Percentiles rank a stretch among this genome's conserved stretches.
Evolutionary conservation across 495 filamentous ascomycete species (phyloP).

Genomic region (Cenococcum geophilum): DNA sequence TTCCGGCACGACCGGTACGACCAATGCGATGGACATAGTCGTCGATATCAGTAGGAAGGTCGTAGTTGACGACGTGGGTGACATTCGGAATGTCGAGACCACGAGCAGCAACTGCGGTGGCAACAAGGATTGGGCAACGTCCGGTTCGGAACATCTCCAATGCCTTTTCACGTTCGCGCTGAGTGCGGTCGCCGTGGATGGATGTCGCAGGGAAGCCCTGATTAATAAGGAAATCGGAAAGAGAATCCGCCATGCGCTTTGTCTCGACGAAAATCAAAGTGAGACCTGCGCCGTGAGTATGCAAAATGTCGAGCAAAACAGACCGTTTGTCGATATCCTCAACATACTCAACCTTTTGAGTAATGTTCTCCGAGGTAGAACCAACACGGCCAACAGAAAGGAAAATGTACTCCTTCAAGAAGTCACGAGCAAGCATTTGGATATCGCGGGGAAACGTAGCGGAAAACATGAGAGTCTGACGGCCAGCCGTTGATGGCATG

Average conservation of each 20-base stretch:
- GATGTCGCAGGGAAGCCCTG: constrained; percentile 95
- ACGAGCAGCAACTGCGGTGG: constrained; percentile 95
- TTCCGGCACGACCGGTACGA: constrained; percentile 99
- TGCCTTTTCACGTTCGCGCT: constrained; percentile 97
- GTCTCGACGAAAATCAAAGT: constrained; percentile 99
- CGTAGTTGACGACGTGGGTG: constrained; percentile 98
- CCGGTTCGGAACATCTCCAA: constrained; percentile 92
- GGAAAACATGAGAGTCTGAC: constrained; percentile 99
- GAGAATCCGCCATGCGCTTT: constrained; percentile 97
- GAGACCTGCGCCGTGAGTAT: constrained; percentile 85
- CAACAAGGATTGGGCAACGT: constrained; percentile 91
- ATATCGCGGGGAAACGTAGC: constrained; percentile 98
- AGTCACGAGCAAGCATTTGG: constrained; percentile 96
- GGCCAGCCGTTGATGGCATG: constrained; percentile 77
- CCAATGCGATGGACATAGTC: constrained; percentile 99
- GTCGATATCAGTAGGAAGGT: constrained; percentile 96
- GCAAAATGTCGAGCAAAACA: constrained; percentile 91
- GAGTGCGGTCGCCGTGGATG: constrained; percentile 96
- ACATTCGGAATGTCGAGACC: constrained; percentile 56
- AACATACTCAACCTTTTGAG: constrained; percentile 96
- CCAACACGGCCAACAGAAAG: constrained; percentile 97
- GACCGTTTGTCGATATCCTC: constrained; percentile 97
- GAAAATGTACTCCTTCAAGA: constrained; percentile 98
- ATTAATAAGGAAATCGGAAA: constrained; percentile 96
- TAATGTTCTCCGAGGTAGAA: constrained; percentile 99